phyloP scores from a whole-genome alignment of 2,329 filamentous ascomycete genomes.

The Fusarium illudens region DNA sequence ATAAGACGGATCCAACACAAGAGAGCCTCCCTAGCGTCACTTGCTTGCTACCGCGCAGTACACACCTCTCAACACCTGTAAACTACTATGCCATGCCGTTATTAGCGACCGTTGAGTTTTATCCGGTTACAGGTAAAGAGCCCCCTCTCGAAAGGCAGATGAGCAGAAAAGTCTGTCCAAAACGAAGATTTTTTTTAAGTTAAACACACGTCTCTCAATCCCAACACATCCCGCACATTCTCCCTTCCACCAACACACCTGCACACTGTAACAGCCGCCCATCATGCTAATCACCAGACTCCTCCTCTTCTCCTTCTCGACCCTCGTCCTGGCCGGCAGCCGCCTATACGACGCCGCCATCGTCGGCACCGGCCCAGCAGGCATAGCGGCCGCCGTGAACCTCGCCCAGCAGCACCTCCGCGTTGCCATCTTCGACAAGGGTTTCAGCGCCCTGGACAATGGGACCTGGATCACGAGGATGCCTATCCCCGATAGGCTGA shows the following conservation, averaged over 20 bases:
- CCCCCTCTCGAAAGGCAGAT: too few relatives aligned
- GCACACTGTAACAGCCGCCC: neutral
- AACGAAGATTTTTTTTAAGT: neutral
- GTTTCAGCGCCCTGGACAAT: neutral
- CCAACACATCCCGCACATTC: neutral
- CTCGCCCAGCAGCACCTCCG: neutral
- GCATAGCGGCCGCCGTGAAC: neutral
- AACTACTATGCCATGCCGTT: neutral
- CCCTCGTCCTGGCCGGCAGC: neutral
- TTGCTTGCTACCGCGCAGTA: too few relatives aligned
- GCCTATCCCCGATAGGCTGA: neutral
- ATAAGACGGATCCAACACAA: too few relatives aligned
- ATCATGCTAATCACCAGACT: too few relatives aligned
- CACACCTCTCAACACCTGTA: too few relatives aligned
- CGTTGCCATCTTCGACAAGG: neutral
- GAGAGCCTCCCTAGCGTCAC: too few relatives aligned
- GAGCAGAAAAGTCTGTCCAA: neutral
- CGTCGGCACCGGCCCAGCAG: constrained; percentile 1
- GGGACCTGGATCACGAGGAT: neutral
- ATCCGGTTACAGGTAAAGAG: neutral
- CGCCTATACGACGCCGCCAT: neutral
- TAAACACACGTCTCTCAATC: neutral
- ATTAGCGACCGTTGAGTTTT: neutral
- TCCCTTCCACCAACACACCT: too few relatives aligned
- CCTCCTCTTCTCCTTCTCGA: neutral